Conservation (phyloP, 2,329 filamentous ascomycete genomes). For the Calonectria naviculata region DNA sequence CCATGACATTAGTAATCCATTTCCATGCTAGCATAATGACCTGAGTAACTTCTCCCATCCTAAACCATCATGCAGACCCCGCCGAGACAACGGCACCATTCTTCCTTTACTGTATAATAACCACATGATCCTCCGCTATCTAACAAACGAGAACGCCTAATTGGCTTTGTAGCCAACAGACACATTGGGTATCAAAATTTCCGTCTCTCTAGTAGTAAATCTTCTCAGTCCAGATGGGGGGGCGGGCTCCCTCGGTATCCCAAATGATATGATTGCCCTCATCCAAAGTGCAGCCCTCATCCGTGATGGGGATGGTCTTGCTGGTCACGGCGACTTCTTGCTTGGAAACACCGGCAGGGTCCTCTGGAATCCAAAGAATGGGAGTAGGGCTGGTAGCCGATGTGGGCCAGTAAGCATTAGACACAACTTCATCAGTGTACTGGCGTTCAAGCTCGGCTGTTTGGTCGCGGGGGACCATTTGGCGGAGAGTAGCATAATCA, state of each 20-base stretch:
- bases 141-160: slow-evolving; percentile 33
- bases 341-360: slow-evolving; percentile 74
- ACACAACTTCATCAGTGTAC: slow-evolving; percentile 72
- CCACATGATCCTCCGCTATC: neutral
- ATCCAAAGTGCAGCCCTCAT: slow-evolving; percentile 76
- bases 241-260: slow-evolving; percentile 54
- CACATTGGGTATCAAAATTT: slow-evolving; percentile 41
- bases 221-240: slow-evolving; percentile 58
- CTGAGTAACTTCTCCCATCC: neutral
- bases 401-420: slow-evolving; percentile 79
- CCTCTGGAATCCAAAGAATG: slow-evolving; percentile 80
- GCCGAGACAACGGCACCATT: neutral
- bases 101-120: neutral
- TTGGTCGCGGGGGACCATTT: slow-evolving; percentile 72
- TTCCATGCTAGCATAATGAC: neutral
- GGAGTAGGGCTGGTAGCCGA: slow-evolving; percentile 71
- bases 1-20: neutral
- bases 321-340: slow-evolving; percentile 78
- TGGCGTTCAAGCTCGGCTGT: slow-evolving; percentile 57
- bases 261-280: slow-evolving; percentile 66
- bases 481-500: slow-evolving; percentile 77
- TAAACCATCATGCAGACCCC: neutral
- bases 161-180: slow-evolving; percentile 35
- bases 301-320: slow-evolving; percentile 76
- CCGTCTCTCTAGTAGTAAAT: slow-evolving; percentile 51